Percentiles rank a stretch among this genome's conserved stretches.
phyloP scores from a whole-genome alignment of 768 basidiomycete genomes.

The Termitomyces heimii region DNA sequence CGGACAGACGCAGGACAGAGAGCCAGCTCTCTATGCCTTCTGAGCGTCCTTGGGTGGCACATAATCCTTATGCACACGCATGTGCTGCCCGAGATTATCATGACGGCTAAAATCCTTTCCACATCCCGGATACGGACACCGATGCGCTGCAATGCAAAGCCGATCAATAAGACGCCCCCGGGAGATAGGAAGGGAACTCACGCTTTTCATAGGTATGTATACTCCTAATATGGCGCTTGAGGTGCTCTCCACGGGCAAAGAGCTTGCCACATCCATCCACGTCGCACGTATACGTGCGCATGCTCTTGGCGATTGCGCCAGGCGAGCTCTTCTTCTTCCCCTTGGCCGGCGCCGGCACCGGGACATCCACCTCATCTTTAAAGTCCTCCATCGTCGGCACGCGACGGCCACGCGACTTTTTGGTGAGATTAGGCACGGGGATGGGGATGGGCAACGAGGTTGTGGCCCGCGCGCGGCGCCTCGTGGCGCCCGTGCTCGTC shows the following conservation, averaged over 20 bases:
- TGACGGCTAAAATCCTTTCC: conserved; percentile 82
- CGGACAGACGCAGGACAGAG: no score
- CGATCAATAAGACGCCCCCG: no score
- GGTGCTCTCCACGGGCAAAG: conserved; percentile 74
- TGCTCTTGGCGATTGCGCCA: conserved; percentile 8
- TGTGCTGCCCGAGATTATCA: conserved; percentile 86
- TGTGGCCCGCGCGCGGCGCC: conserved; percentile 16
- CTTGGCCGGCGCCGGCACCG: conserved; percentile 6
- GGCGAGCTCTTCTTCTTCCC: conserved; percentile 9
- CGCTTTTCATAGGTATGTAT: conserved; percentile 85
- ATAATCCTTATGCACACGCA: conserved; percentile 69
- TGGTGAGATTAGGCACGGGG: conserved; percentile 42
- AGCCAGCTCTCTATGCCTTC: conserved; percentile 3
- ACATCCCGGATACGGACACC: conserved; percentile 75
- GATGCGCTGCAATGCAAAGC: conserved; percentile 50
- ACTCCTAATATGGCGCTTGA: conserved; percentile 75
- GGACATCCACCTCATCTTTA: conserved; percentile 4
- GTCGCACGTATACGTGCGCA: conserved; percentile 56
- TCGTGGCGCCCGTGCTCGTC: not conserved
- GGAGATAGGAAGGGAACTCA: no score
- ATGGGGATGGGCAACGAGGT: conserved; percentile 33
- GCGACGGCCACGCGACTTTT: conserved; percentile 41
- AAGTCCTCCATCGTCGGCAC: conserved; percentile 35
- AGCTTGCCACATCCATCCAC: conserved; percentile 74
- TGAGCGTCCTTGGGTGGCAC: conserved; percentile 21